These are phyloP conservation scores for Sugiyamaella xylanicola DNA, from an alignment of 1,139 yeast genomes.

Conservation along the genomic window DNA sequence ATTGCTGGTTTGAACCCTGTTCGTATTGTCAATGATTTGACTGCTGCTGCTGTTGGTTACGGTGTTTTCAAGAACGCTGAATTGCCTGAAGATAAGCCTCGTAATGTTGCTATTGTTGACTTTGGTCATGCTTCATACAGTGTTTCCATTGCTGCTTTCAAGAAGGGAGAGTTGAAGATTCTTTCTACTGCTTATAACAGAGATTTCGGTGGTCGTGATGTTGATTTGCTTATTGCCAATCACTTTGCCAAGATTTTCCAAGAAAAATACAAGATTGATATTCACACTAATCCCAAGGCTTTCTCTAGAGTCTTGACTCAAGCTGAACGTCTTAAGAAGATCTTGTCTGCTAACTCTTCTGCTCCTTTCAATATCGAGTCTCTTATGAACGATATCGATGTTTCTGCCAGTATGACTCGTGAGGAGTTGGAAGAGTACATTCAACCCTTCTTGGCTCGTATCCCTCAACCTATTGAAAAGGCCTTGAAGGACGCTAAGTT, in stretches of 20 bases:
- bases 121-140: slow-evolving; percentile 97
- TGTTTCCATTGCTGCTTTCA: slow-evolving; percentile 86
- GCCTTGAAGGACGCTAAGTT: slow-evolving; percentile 85
- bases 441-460: slow-evolving; percentile 74
- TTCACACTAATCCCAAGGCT: slow-evolving; percentile 89
- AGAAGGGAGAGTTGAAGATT: slow-evolving; percentile 94
- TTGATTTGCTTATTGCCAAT: slow-evolving; percentile 90
- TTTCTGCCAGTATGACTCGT: slow-evolving; percentile 84
- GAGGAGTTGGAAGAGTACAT: slow-evolving; percentile 91
- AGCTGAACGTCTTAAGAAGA: slow-evolving; percentile 93
- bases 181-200: slow-evolving; percentile 91
- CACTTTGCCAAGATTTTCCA: slow-evolving; percentile 93
- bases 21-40: slow-evolving; percentile 93
- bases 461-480: slow-evolving; percentile 72
- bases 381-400: slow-evolving; percentile 96
- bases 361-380: slow-evolving; percentile 97
- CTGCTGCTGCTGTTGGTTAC: slow-evolving; percentile 99
- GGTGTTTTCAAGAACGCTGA: slow-evolving; percentile 92
- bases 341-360: slow-evolving; percentile 89
- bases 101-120: slow-evolving; percentile 90
- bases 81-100: slow-evolving; percentile 89
- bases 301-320: slow-evolving; percentile 89
- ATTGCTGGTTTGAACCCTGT: slow-evolving; percentile 98
- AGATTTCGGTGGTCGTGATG: slow-evolving; percentile 98
- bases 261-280: slow-evolving; percentile 89